Conservation (phyloP, 495 filamentous ascomycete species). For the Aeminium ludgeri region DNA sequence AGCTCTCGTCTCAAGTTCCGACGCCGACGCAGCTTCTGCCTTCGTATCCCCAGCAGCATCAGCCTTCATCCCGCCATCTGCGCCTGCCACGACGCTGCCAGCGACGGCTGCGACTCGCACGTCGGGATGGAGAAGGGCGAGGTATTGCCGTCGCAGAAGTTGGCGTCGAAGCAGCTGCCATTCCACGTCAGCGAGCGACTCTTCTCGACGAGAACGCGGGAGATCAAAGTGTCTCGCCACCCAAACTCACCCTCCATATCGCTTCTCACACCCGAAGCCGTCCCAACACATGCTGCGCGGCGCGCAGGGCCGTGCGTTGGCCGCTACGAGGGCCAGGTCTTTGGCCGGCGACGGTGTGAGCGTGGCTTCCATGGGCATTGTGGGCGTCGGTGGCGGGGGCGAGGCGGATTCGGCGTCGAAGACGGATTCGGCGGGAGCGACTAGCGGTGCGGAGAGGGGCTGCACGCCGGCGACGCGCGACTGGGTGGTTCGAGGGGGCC, state of each 20-base stretch:
- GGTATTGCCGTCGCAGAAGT: conserved; percentile 5
- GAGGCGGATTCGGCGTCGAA: neutral
- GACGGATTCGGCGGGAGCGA: neutral
- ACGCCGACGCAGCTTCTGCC: too few species aligned
- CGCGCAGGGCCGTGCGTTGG: neutral
- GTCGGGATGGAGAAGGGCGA: conserved; percentile 2
- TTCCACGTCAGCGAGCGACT: neutral
- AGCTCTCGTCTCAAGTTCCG: too few species aligned
- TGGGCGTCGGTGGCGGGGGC: neutral
- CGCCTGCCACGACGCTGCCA: too few species aligned
- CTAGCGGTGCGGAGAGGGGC: neutral
- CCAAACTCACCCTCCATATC: conserved; percentile 7
- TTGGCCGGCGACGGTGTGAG: neutral
- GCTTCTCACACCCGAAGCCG: neutral
- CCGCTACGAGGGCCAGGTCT: neutral
- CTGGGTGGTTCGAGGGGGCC: too few species aligned
- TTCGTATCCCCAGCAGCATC: too few species aligned
- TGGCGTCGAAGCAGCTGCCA: conserved; percentile 3
- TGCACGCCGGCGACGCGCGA: neutral
- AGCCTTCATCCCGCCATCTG: too few species aligned
- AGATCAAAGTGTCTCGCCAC: neutral
- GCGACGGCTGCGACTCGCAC: neutral
- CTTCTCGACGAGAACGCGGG: neutral
- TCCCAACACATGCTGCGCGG: conserved; percentile 2
- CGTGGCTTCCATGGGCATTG: neutral